Percentiles rank a stretch among this genome's conserved stretches.
Conservation (phyloP, 805 yeast genomes). For the Saccharomyces kudriavzevii region DNA sequence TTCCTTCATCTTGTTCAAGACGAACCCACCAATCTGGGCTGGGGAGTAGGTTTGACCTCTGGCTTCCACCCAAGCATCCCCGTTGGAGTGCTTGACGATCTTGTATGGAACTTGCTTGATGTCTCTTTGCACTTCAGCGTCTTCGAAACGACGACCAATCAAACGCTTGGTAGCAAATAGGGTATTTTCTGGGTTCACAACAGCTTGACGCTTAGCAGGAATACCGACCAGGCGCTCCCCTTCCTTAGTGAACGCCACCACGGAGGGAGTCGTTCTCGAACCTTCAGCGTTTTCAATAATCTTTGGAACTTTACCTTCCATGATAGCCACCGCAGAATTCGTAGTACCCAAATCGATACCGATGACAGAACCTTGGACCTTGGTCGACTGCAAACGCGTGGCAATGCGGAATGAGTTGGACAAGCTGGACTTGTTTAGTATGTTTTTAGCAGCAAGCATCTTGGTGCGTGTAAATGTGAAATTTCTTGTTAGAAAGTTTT, state of each 20-base stretch:
- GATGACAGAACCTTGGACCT: slow-evolving; percentile 43
- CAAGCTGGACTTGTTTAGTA: slow-evolving; percentile 13
- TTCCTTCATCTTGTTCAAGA: slow-evolving; percentile 95
- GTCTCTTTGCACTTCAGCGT: slow-evolving; percentile 85
- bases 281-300: slow-evolving; percentile 81
- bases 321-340: slow-evolving; percentile 78
- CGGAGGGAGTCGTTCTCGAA: slow-evolving; percentile 83
- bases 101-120: slow-evolving; percentile 81
- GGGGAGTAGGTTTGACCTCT: slow-evolving; percentile 86
- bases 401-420: slow-evolving; percentile 17
- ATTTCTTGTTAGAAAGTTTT: background rate
- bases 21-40: slow-evolving; percentile 89
- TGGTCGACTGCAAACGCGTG: slow-evolving; percentile 31
- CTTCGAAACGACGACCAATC: slow-evolving; percentile 88
- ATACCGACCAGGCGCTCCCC: slow-evolving; percentile 90
- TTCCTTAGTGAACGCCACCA: slow-evolving; percentile 87
- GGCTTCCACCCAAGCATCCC: slow-evolving; percentile 95
- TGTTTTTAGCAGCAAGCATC: slow-evolving; percentile 26
- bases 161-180: slow-evolving; percentile 90
- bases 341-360: slow-evolving; percentile 87
- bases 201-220: slow-evolving; percentile 94
- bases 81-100: slow-evolving; percentile 82
- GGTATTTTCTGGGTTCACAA: slow-evolving; percentile 89
- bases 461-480: background rate
- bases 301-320: slow-evolving; percentile 60